phyloP scores from a whole-genome alignment of 257 asterid species.

The Solanum bulbocastanum region DNA sequence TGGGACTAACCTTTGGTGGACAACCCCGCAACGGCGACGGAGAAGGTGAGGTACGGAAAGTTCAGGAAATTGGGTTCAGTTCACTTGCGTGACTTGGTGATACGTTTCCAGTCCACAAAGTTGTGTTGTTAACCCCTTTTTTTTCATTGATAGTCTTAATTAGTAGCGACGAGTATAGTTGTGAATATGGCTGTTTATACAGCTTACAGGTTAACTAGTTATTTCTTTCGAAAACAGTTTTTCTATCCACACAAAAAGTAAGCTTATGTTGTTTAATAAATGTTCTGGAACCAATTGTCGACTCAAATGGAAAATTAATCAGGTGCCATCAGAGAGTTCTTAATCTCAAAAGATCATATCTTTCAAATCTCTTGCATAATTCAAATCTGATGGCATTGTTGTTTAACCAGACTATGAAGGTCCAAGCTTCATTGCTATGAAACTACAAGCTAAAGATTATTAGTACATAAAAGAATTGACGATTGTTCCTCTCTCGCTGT shows the following conservation, averaged over 20 bases:
- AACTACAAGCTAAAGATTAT: slow-evolving; percentile 6
- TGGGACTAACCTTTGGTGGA: background rate
- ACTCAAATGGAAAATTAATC: background rate
- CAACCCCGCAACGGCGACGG: background rate
- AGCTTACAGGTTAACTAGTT: background rate
- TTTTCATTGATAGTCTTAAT: background rate
- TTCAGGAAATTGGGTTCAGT: background rate
- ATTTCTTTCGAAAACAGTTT: too few relatives aligned
- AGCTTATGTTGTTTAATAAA: background rate
- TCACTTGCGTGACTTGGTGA: background rate
- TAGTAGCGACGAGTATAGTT: background rate
- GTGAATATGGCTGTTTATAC: background rate
- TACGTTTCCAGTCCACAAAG: background rate
- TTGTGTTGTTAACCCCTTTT: background rate
- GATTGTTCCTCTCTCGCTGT: background rate
- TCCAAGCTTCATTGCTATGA: slow-evolving; percentile 1
- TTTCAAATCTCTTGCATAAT: background rate
- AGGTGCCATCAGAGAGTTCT: background rate
- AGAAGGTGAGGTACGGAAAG: background rate
- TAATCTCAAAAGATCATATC: background rate
- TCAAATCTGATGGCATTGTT: background rate
- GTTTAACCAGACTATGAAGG: slow-evolving; percentile 9
- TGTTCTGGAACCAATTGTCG: background rate
- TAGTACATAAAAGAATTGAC: slow-evolving; percentile 4
- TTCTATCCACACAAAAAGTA: background rate